Conservation (phyloP, 2,329 filamentous ascomycete species). For the Aspergillus pseudoglaucus region DNA sequence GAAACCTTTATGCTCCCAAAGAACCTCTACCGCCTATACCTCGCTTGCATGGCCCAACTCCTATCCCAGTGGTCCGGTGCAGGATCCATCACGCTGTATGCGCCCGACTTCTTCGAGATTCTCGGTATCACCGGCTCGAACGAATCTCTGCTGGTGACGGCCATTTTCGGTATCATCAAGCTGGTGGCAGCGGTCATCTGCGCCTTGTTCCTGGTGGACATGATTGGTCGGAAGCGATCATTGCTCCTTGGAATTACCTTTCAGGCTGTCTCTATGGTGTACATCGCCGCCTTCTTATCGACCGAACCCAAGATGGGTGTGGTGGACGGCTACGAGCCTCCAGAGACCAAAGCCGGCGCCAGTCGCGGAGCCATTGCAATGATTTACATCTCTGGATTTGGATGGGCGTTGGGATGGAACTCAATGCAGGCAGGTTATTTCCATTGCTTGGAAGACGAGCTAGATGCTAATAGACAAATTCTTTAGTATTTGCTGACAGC, state of each 20-base stretch:
- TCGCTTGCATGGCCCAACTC: slow-evolving; percentile 63
- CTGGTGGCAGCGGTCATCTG: slow-evolving; percentile 61
- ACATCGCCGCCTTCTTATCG: slow-evolving; percentile 56
- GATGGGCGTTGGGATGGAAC: slow-evolving; percentile 69
- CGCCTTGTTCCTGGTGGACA: slow-evolving; percentile 72
- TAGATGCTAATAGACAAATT: too few species aligned
- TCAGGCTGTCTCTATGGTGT: slow-evolving; percentile 57
- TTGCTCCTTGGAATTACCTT: slow-evolving; percentile 55
- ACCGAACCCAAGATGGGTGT: slow-evolving; percentile 53
- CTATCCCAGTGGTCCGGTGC: slow-evolving; percentile 70
- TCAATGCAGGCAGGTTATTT: slow-evolving; percentile 50
- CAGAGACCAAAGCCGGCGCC: slow-evolving; percentile 45
- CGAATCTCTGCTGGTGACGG: slow-evolving; percentile 66
- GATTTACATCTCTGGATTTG: slow-evolving; percentile 64
- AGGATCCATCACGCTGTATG: slow-evolving; percentile 69
- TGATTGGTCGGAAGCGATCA: slow-evolving; percentile 66
- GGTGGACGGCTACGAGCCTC: slow-evolving; percentile 44
- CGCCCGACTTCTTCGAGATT: slow-evolving; percentile 64
- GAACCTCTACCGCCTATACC: slow-evolving; percentile 66
- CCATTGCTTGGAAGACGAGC: too few species aligned
- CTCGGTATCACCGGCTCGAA: slow-evolving; percentile 63
- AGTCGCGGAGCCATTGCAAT: slow-evolving; percentile 62
- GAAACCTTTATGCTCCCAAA: slow-evolving; percentile 62
- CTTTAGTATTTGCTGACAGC: slow-evolving; percentile 62
- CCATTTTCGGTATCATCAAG: slow-evolving; percentile 70